A percentile compares a stretch with the other conserved stretches of the same genome.
These are phyloP conservation scores for Phylloporus sp. DNA, from an alignment of 768 basidiomycete species.

Conservation along the genomic window DNA sequence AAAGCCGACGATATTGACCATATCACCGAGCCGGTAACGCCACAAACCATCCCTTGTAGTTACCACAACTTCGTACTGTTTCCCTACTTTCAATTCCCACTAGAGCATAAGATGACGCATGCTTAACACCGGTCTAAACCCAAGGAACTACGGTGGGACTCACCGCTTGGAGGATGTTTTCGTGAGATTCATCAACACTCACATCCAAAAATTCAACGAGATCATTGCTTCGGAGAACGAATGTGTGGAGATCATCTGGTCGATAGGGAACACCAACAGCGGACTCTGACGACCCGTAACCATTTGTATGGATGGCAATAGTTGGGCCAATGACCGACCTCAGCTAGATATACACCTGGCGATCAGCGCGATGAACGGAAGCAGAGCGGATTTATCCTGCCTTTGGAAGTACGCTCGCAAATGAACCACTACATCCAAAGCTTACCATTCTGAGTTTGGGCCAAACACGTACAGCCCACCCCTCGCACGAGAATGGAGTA, in stretches of 20 bases:
- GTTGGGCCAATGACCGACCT: slow-evolving; percentile 3
- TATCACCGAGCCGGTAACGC: neutral
- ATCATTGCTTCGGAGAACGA: neutral
- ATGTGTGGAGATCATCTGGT: neutral
- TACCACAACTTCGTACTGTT: neutral
- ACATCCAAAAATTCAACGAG: slow-evolving; percentile 6
- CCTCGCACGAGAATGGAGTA: neutral
- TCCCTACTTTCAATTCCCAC: neutral
- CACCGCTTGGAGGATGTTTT: slow-evolving; percentile 4
- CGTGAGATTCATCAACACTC: neutral
- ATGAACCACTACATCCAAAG: slow-evolving; percentile 1
- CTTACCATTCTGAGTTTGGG: neutral
- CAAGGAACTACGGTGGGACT: neutral
- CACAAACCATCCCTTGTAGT: neutral
- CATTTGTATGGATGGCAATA: neutral
- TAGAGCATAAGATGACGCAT: neutral
- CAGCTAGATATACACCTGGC: neutral
- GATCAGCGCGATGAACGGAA: neutral
- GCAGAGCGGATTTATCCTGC: neutral
- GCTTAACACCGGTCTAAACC: neutral
- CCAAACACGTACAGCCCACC: slow-evolving; percentile 7
- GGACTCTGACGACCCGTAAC: slow-evolving; percentile 1
- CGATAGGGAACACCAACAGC: neutral
- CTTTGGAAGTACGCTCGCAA: neutral
- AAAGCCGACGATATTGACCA: neutral